Percentiles rank a stretch among this genome's conserved stretches.
These are phyloP conservation scores for Nemania serpens DNA, from an alignment of 2,329 filamentous ascomycete species.

Conservation along the genomic window DNA sequence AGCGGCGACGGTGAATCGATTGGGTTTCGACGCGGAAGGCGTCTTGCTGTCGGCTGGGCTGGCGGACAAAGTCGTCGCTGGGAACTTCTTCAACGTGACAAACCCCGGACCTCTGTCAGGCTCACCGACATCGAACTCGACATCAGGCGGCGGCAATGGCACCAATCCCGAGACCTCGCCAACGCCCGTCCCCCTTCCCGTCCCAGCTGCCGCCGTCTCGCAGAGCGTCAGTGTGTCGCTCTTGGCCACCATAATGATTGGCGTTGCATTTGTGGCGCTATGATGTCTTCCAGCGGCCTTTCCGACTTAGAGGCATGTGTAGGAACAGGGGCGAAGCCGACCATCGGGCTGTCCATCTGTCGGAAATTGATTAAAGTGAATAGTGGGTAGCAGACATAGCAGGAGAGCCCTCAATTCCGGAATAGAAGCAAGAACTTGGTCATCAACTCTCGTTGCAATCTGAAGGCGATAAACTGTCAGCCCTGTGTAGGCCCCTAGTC, in stretches of 20 bases:
- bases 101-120: conserved; percentile 33
- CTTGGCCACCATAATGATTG: conserved; percentile 31
- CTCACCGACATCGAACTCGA: conserved; percentile 19
- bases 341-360: neutral
- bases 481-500: conserved; percentile 8
- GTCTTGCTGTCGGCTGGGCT: conserved; percentile 39
- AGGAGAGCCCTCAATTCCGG: neutral
- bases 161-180: conserved; percentile 26
- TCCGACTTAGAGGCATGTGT: neutral
- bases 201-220: conserved; percentile 27
- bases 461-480: neutral
- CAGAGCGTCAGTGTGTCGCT: conserved; percentile 33
- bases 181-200: conserved; percentile 17
- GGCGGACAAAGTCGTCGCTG: conserved; percentile 41
- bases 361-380: neutral
- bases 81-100: conserved; percentile 44
- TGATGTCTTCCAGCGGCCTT: conserved; percentile 16
- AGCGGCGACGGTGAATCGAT: conserved; percentile 34
- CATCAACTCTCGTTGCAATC: neutral
- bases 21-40: conserved; percentile 34
- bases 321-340: neutral
- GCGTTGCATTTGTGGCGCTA: conserved; percentile 33
- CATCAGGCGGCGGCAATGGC: conserved; percentile 15
- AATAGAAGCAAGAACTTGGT: neutral
- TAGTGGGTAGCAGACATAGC: neutral